Conservation (phyloP, 176 grass and related monocot genomes). For the Musa troglodytarum region DNA sequence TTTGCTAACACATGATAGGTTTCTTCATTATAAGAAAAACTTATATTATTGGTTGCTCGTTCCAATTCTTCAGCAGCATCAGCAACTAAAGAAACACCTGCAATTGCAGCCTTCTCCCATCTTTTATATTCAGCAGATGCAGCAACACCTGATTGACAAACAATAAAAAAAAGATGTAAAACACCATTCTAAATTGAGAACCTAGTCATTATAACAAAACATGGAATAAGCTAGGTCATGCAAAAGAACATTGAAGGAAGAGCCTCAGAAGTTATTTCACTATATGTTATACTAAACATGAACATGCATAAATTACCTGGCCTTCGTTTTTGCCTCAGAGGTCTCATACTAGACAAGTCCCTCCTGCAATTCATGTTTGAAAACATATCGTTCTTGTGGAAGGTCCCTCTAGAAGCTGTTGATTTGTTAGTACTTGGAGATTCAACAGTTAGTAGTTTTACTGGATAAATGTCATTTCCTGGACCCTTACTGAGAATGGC, state of each 20-base stretch:
- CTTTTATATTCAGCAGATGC: conserved; percentile 76
- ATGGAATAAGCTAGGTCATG: not conserved
- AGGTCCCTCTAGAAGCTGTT: conserved; percentile 45
- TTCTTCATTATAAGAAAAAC: conserved; percentile 9
- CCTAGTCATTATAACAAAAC: not conserved
- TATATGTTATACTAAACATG: not conserved
- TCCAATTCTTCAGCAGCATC: conserved; percentile 97
- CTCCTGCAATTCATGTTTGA: conserved; percentile 49
- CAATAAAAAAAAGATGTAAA: conserved; percentile 9
- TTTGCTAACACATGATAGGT: conserved; percentile 8
- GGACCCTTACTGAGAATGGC: conserved; percentile 33
- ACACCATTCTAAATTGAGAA: not conserved
- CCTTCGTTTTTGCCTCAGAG: conserved; percentile 84
- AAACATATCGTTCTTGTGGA: conserved; percentile 42
- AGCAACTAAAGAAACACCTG: conserved; percentile 97
- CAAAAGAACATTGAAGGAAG: not conserved
- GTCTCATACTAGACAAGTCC: conserved; percentile 59
- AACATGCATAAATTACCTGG: conserved; percentile 38
- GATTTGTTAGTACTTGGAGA: conserved; percentile 50
- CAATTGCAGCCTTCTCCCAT: conserved; percentile 95
- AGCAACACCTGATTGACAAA: conserved; percentile 39
- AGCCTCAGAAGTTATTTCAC: not conserved
- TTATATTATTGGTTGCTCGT: conserved; percentile 36
- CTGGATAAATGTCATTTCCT: conserved; percentile 43
- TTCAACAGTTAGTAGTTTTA: conserved; percentile 46